These are phyloP conservation scores for Pisolithus microcarpus DNA, from an alignment of 768 basidiomycete genomes.

Conservation along the genomic window DNA sequence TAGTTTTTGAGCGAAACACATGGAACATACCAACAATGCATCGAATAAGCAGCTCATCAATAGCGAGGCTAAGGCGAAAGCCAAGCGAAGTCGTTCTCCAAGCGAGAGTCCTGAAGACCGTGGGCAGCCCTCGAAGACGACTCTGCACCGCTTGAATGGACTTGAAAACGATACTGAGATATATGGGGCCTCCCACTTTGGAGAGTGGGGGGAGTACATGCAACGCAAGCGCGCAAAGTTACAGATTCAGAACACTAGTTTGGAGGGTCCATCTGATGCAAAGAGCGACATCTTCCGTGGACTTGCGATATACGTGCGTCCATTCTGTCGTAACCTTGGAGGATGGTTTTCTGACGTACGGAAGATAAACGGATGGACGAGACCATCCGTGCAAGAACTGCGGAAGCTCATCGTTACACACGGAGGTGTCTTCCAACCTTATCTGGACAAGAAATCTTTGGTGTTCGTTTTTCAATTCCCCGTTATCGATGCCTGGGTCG, in stretches of 20 bases:
- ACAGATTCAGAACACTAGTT: conserved; percentile 63
- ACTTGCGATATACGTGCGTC: conserved; percentile 73
- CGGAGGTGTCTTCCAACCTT: conserved; percentile 79
- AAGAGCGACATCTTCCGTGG: conserved; percentile 60
- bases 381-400: conserved; percentile 80
- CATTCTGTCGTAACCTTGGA: neutral
- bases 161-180: conserved; percentile 36
- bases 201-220: conserved; percentile 86
- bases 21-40: neutral
- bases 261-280: conserved; percentile 19
- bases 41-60: too few species aligned
- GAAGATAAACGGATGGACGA: conserved; percentile 87
- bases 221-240: conserved; percentile 83
- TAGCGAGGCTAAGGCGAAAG: too few species aligned
- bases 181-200: conserved; percentile 78
- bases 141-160: conserved; percentile 9
- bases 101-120: conserved; percentile 3
- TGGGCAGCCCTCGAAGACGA: conserved; percentile 1
- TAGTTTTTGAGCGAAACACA: neutral
- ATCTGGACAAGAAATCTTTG: conserved; percentile 69
- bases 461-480: conserved; percentile 45
- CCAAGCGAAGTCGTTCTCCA: conserved; percentile 32
- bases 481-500: neutral
- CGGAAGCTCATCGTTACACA: conserved; percentile 72
- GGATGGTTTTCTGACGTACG: neutral